A percentile compares a stretch with the other conserved stretches of the same genome.
Evolutionary conservation across 2,329 filamentous ascomycete genomes (phyloP).

Genomic region (Tetracladium maxilliforme): DNA sequence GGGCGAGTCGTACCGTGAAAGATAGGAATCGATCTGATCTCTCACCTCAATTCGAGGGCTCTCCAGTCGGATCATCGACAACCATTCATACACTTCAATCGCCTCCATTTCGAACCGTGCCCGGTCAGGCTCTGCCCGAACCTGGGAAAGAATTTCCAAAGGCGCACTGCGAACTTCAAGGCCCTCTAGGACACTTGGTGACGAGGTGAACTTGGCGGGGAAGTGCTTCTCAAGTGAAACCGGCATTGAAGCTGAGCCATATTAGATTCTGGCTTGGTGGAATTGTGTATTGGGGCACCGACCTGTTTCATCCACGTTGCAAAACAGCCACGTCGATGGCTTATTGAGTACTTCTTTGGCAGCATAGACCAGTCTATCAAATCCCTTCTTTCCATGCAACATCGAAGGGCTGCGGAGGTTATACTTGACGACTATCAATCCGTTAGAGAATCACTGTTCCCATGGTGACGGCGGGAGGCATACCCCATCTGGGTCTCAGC

Average conservation of each 20-base stretch:
- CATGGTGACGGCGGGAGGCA: conserved; percentile 8
- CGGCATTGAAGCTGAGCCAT: conserved; percentile 25
- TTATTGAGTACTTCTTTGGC: conserved; percentile 61
- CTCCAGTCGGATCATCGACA: conserved; percentile 49
- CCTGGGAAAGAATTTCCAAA: conserved; percentile 10
- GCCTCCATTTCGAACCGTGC: conserved; percentile 47
- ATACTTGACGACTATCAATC: conserved; percentile 50
- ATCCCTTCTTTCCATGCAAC: conserved; percentile 71
- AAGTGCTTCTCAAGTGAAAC: conserved; percentile 31
- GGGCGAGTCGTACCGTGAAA: conserved; percentile 43
- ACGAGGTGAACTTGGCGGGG: conserved; percentile 25
- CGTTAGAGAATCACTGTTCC: conserved; percentile 11
- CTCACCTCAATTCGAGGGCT: conserved; percentile 44
- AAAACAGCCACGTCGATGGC: conserved; percentile 65
- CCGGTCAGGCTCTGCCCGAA: conserved; percentile 19
- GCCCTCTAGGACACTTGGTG: conserved; percentile 13
- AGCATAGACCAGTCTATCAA: conserved; percentile 64
- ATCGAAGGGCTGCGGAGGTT: conserved; percentile 64
- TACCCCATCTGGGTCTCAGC: conserved; percentile 61
- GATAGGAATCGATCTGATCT: conserved; percentile 51
- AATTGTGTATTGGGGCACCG: conserved; percentile 7
- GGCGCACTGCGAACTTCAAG: conserved; percentile 10
- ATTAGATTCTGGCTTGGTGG: conserved; percentile 10
- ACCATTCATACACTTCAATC: conserved; percentile 57
- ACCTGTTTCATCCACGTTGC: conserved; percentile 39